A percentile compares a stretch with the other conserved stretches of the same genome.
Evolutionary conservation across 495 filamentous ascomycete species (phyloP).

Genomic region (Aspergillus incahuasiensis): DNA sequence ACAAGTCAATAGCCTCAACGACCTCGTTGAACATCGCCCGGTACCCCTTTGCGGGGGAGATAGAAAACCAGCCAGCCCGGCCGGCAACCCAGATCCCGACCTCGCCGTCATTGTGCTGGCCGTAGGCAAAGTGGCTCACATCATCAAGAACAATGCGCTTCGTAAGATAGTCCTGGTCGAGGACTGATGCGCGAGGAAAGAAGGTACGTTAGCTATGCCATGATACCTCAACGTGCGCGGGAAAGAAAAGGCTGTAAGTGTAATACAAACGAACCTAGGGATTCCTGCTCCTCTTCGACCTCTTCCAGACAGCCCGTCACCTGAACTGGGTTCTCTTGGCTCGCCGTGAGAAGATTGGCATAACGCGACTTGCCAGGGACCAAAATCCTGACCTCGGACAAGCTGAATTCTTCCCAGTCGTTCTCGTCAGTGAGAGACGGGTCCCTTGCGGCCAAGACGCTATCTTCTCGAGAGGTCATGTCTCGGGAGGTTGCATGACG

Average conservation of each 20-base stretch:
- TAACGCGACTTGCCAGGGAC: conserved; percentile 45
- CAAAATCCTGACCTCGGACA: conserved; percentile 50
- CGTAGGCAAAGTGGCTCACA: conserved; percentile 65
- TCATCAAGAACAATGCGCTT: conserved; percentile 60
- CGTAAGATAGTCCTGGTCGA: conserved; percentile 40
- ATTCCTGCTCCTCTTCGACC: conserved; percentile 41
- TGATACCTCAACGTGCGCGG: neutral
- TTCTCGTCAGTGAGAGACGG: conserved; percentile 52
- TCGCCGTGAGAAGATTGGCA: conserved; percentile 50
- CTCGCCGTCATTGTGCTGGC: conserved; percentile 55
- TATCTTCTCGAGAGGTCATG: conserved; percentile 52
- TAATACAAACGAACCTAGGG: conserved; percentile 30
- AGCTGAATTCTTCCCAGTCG: conserved; percentile 54
- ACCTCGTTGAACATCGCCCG: conserved; percentile 58
- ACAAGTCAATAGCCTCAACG: conserved; percentile 62
- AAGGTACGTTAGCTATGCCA: neutral
- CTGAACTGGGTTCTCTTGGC: conserved; percentile 48
- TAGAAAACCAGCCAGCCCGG: conserved; percentile 72
- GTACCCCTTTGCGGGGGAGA: conserved; percentile 60
- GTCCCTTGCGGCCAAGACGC: conserved; percentile 51
- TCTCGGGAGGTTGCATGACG: conserved; percentile 33
- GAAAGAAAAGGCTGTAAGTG: neutral
- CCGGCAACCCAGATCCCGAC: conserved; percentile 72
- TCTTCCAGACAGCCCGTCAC: conserved; percentile 50
- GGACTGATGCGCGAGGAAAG: conserved; percentile 26